These are phyloP conservation scores for Sporothrix inflata DNA, from an alignment of 2,329 filamentous ascomycete species.

Conservation along the genomic window DNA sequence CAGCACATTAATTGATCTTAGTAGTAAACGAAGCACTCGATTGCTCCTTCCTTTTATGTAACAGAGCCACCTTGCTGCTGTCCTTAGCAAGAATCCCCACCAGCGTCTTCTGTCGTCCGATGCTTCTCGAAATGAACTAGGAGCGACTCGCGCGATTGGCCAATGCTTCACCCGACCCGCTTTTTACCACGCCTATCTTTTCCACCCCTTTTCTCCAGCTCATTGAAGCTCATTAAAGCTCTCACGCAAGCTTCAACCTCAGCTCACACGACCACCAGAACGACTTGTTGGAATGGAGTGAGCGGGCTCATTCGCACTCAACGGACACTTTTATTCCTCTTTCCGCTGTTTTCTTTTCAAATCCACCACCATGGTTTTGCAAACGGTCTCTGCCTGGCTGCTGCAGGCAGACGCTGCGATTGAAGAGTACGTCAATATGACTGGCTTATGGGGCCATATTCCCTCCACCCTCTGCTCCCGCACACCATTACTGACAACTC, in stretches of 20 bases:
- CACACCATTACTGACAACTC: background rate
- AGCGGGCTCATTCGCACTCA: background rate
- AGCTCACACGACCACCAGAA: slow-evolving; percentile 23
- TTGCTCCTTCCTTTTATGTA: background rate
- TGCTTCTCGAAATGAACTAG: slow-evolving; percentile 9
- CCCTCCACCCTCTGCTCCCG: too few relatives aligned
- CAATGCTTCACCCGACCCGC: background rate
- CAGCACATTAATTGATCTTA: too few relatives aligned
- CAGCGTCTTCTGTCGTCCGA: background rate
- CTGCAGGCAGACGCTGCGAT: slow-evolving; percentile 24
- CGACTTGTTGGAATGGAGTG: background rate
- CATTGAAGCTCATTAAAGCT: background rate
- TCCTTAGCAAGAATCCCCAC: background rate
- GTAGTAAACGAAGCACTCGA: too few relatives aligned
- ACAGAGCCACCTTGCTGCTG: background rate
- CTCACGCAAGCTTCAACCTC: slow-evolving; percentile 17
- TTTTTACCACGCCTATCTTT: background rate
- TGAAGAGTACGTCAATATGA: slow-evolving; percentile 9
- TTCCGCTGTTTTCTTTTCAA: background rate
- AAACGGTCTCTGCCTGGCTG: slow-evolving; percentile 22
- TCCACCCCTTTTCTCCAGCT: slow-evolving; percentile 16
- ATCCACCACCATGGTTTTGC: slow-evolving; percentile 25
- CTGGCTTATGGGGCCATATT: background rate
- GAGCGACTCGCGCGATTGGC: slow-evolving; percentile 16
- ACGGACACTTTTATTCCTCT: background rate